Percentiles rank a stretch among this genome's conserved stretches.
Conservation (phyloP, 2,329 filamentous ascomycete species). For the Pyrenochaeta sp. region DNA sequence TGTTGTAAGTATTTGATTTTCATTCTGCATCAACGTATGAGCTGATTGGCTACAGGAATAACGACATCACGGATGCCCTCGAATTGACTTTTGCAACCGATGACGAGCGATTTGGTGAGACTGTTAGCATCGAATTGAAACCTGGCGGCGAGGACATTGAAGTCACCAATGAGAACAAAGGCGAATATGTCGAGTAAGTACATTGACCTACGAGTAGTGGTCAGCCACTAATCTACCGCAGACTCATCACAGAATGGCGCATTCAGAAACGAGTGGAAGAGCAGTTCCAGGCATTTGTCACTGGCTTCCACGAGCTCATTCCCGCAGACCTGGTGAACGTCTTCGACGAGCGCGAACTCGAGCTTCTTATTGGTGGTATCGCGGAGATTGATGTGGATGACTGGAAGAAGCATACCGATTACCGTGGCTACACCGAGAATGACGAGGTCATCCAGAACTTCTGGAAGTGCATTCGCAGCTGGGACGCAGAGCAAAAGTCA, state of each 20-base stretch:
- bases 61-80: conserved; percentile 93
- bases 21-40: neutral
- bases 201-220: conserved; percentile 11
- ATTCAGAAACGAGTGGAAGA: conserved; percentile 98
- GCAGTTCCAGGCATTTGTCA: conserved; percentile 97
- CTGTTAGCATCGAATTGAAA: conserved; percentile 92
- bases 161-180: conserved; percentile 98
- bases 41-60: conserved; percentile 66
- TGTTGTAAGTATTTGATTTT: conserved; percentile 64
- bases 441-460: conserved; percentile 98
- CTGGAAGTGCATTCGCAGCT: conserved; percentile 95
- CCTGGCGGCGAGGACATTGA: conserved; percentile 89
- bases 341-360: conserved; percentile 96
- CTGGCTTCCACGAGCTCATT: conserved; percentile 97
- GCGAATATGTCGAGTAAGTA: conserved; percentile 90
- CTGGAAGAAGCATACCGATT: conserved; percentile 99
- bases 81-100: conserved; percentile 97
- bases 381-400: conserved; percentile 99
- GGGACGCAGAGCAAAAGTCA: conserved; percentile 99
- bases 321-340: conserved; percentile 97
- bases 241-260: conserved; percentile 97
- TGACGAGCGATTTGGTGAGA: conserved; percentile 95
- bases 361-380: conserved; percentile 96
- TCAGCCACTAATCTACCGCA: conserved; percentile 43
- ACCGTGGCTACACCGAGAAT: conserved; percentile 96